Base-by-base conservation (phyloP, 371 early-diverging fungal species). In the Mortierella sp. region DNA sequence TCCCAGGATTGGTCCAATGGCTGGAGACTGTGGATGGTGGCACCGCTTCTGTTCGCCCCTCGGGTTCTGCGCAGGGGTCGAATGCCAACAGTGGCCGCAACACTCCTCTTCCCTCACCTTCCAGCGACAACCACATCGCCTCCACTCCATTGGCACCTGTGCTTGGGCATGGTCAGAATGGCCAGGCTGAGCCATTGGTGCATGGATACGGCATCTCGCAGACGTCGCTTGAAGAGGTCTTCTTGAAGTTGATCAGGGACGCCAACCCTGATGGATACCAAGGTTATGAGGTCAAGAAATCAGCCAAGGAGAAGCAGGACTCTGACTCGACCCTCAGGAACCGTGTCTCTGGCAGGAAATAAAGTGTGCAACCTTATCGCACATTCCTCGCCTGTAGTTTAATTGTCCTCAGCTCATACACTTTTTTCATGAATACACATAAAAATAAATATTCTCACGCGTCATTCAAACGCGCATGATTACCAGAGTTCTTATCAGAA, bases 181-280 rank as follows among this genome's bases (percentile, higher is more conserved):
- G 19, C 5, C 61, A 77, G 22, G 71, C 65, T 0, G 74, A 83
- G 48, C 31, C 63, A 31, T 39, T 91, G 70, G 85, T 93, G 68
- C 88, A 87, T 68, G 85, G 88, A 13, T 94, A 79, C 88, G 94
- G 92, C n/a, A 88, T 94, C 66, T 87, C 88, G 29, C 94, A 93
- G 79, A 92, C 93, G n/a, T 91, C 92, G 9, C 79, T 93, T 10
- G 92, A 93, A 80, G 92, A 92, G 63, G 90, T 89, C 26, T 91
- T 90, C 69, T 76, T 90, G 76, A 80, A 73, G 68, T 55, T 91
- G 73, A 90, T 88, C 43, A 65, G 87, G 39, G 86, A 84, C 24
- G 88, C 88, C 4, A 86, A 86, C 61, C 86, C 86, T 19, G 75
- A 79, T 4, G 86, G 86, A 47, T 86, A 86, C 29, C 80, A 76